Conservation (phyloP, 805 yeast genomes). For the Candida nemodendra region DNA sequence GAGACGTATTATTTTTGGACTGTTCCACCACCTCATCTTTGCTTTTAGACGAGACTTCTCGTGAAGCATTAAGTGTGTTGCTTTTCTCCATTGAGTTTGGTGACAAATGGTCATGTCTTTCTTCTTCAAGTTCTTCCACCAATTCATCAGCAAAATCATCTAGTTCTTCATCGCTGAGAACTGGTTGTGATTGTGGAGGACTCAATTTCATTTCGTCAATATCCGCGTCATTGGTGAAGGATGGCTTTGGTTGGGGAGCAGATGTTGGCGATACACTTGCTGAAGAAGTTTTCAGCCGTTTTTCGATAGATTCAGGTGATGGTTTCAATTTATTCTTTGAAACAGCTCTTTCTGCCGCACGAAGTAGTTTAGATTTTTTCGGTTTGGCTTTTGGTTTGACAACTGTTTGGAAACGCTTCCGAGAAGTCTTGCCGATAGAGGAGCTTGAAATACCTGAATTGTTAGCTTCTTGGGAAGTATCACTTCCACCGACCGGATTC, state of each 20-base stretch:
- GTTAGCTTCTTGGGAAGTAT: neutral
- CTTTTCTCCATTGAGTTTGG: slow-evolving; percentile 1
- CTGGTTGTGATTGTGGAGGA: neutral
- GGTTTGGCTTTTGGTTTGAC: slow-evolving; percentile 5
- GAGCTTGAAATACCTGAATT: neutral
- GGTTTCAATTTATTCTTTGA: slow-evolving; percentile 5
- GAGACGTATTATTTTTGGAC: neutral
- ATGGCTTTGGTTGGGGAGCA: neutral
- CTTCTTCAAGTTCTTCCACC: slow-evolving; percentile 21
- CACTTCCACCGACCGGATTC: neutral
- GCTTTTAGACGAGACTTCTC: no score
- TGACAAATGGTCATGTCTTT: neutral
- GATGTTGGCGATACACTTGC: neutral
- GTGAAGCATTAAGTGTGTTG: no score
- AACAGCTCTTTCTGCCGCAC: slow-evolving; percentile 23
- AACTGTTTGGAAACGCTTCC: neutral
- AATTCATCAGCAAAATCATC: slow-evolving; percentile 25
- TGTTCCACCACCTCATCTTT: slow-evolving; percentile 6
- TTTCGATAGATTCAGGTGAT: slow-evolving; percentile 2
- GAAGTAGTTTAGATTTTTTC: slow-evolving; percentile 20
- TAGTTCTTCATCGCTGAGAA: slow-evolving; percentile 23
- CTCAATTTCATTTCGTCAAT: slow-evolving; percentile 19
- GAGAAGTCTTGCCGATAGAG: neutral
- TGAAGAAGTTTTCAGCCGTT: neutral
- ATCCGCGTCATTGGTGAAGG: slow-evolving; percentile 13